Evolutionary conservation across 768 basidiomycete genomes (phyloP), one percentile per base, ranked within the genome.

Genomic region (Podaxis sp.): DNA sequence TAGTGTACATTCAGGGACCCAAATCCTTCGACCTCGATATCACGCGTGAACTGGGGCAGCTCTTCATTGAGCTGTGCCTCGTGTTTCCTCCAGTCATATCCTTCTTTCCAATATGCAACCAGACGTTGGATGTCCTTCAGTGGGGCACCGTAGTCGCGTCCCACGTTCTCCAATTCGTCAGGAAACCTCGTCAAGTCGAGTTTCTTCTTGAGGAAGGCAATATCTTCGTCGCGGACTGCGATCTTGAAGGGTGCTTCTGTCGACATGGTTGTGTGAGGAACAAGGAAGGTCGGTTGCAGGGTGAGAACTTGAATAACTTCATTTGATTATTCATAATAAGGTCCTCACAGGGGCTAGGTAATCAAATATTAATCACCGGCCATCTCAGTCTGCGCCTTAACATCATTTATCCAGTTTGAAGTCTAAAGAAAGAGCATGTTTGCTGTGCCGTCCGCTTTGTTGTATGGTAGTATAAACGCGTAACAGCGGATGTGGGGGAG

Each of bases 31-130:
- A 86, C 79, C 5, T 76, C 71, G 48, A 87, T 77, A 58, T 84
- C 81, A 22, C 78, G 71, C 0, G 83, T 86, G 66, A 82, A 87
- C 72, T 85, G 84, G 2, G 84, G 81, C 1, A 87, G 56, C 49
- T 79, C 76, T 6, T 72, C 70, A 66, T 88, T 87, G 62, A 87
- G 71, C 15, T 69, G 68, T 0, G 74, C 76, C 66, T 88, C 85
- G 24, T 83, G 70, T 53, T 72, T 77, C 59, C 77, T 74, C 85
- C 87, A 87, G 71, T 87, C 78, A 63, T 77, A 87, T 1, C 76
- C 80, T 54, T 76, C 68, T 65, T 74, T 78, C 86, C 86, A 87
- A 40, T 75, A 73, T 4, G 66, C 65, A 0, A 76, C 75, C 1
- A 87, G 74, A 11, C 83, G 76, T 56, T 78, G 71, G 11, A 87